These are phyloP conservation scores for Podaxis carcinomalis DNA, from an alignment of 768 basidiomycete species.

Conservation along the genomic window DNA sequence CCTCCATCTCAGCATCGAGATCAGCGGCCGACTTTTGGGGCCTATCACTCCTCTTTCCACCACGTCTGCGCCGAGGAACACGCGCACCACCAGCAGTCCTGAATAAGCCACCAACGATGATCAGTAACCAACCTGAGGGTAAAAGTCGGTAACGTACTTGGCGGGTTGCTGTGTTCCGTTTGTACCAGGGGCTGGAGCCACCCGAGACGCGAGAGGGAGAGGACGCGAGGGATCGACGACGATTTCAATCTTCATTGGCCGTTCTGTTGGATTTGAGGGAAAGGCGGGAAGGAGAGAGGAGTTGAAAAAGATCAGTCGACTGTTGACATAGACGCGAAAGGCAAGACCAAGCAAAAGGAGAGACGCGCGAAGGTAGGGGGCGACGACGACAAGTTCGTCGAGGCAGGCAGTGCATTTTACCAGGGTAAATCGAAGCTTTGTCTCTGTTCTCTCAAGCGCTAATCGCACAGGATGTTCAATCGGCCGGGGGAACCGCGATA, in stretches of 20 bases:
- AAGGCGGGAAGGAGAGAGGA: slow-evolving; percentile 33
- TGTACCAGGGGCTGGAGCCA: slow-evolving; percentile 63
- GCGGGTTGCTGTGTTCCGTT: slow-evolving; percentile 16
- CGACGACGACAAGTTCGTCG: slow-evolving; percentile 19
- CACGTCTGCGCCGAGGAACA: slow-evolving; percentile 44
- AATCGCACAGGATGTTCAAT: not conserved
- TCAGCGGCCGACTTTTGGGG: slow-evolving; percentile 82
- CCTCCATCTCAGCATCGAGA: slow-evolving; percentile 98
- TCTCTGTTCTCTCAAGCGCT: slow-evolving; percentile 29
- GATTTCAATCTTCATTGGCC: slow-evolving; percentile 98
- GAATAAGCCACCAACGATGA: slow-evolving; percentile 9
- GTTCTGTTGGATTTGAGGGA: slow-evolving; percentile 58
- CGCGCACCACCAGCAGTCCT: slow-evolving; percentile 23
- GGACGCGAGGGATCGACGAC: slow-evolving; percentile 80
- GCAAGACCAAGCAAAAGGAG: slow-evolving; percentile 36
- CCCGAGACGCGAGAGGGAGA: slow-evolving; percentile 75
- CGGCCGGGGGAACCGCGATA: not conserved
- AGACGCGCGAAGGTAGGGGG: slow-evolving; percentile 16
- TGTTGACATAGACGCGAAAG: slow-evolving; percentile 38
- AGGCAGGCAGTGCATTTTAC: slow-evolving; percentile 22
- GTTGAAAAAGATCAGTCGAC: slow-evolving; percentile 38
- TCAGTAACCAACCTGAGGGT: not conserved
- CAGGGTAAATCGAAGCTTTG: slow-evolving; percentile 32
- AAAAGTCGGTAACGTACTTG: slow-evolving; percentile 24
- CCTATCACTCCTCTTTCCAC: slow-evolving; percentile 52